phyloP scores from a whole-genome alignment of 371 early-diverging fungal genomes.

The Actinomucor elegans region DNA sequence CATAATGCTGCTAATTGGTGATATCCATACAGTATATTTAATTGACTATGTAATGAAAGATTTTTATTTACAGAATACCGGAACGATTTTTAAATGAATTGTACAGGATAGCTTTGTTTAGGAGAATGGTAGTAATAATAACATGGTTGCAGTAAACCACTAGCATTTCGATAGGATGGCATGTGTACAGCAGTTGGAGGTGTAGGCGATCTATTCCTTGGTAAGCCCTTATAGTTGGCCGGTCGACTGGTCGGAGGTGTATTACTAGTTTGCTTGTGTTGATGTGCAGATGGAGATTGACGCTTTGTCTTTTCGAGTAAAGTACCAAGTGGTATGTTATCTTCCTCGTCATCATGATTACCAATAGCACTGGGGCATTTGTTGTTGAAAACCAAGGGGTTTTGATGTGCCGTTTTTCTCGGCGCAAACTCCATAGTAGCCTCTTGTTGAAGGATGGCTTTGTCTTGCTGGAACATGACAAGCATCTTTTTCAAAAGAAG shows the following conservation, averaged over 20 bases:
- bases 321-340: constrained; percentile 12
- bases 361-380: not conserved
- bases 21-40: no score
- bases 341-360: constrained; percentile 6
- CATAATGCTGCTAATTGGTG: no score
- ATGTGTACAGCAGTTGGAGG: not conserved
- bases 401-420: not conserved
- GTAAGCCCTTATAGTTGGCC: no score
- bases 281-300: not conserved
- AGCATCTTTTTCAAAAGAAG: constrained; percentile 19
- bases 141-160: no score
- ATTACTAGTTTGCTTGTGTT: no score
- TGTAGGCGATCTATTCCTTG: no score
- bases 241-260: no score
- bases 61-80: no score
- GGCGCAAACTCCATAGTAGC: not conserved
- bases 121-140: not conserved
- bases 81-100: constrained; percentile 5
- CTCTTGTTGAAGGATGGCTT: not conserved
- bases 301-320: constrained; percentile 4
- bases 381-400: no score
- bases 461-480: not conserved
- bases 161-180: not conserved
- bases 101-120: constrained; percentile 6
- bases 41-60: no score